phyloP scores from a whole-genome alignment of 2,329 filamentous ascomycete species.

The Colletotrichum sp. region DNA sequence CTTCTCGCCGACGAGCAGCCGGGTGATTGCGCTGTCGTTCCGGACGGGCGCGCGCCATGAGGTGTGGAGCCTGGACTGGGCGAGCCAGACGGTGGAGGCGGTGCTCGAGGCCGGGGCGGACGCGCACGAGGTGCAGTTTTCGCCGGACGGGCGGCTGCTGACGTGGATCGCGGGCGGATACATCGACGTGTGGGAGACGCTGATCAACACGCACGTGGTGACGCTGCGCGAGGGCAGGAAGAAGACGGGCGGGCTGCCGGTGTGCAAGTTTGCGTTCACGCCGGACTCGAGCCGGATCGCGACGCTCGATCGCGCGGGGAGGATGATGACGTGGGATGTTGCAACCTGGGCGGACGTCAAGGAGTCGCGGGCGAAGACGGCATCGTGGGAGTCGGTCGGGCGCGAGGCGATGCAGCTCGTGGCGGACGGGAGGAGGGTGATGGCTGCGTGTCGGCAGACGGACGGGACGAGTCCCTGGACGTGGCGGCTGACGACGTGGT shows the following conservation, averaged over 20 bases:
- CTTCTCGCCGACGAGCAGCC: neutral
- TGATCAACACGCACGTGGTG: constrained; percentile 2
- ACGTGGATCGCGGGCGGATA: neutral
- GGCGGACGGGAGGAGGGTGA: neutral
- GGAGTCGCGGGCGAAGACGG: constrained; percentile 1
- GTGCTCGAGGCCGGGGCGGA: neutral
- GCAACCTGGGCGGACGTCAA: neutral
- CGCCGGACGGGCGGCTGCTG: constrained; percentile 1
- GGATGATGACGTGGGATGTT: neutral
- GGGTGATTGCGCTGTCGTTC: neutral
- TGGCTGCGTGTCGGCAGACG: neutral
- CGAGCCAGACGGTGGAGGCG: neutral
- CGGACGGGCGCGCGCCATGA: neutral
- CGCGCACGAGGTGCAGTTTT: constrained; percentile 1
- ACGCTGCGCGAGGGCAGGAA: neutral
- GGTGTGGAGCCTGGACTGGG: neutral
- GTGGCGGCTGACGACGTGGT: constrained; percentile 12
- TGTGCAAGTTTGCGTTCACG: neutral
- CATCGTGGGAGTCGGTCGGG: neutral
- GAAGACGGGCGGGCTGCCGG: neutral
- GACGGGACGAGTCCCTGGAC: neutral
- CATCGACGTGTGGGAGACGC: constrained; percentile 8
- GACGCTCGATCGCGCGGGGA: neutral
- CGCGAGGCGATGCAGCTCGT: constrained; percentile 6
- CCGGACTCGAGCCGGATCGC: neutral